A percentile compares a stretch with the other conserved stretches of the same genome.
phyloP scores from a whole-genome alignment of 352 stramenopile species.

The Globisporangium paddicum region DNA sequence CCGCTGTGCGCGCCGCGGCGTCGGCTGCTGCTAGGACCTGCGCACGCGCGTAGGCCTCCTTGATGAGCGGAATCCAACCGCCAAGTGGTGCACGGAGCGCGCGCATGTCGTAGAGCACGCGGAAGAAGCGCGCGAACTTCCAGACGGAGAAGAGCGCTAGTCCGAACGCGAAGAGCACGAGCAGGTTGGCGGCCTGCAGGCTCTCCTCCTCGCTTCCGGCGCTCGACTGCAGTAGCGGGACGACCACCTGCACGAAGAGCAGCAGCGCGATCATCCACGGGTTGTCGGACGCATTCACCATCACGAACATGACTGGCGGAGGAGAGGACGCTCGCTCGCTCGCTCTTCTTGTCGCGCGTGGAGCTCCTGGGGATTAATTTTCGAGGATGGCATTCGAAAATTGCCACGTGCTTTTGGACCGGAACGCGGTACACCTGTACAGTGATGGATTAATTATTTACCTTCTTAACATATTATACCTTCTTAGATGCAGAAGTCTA shows the following conservation, averaged over 20 bases:
- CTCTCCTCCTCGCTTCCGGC: slow-evolving; percentile 41
- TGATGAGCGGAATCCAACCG: slow-evolving; percentile 50
- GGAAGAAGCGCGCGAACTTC: slow-evolving; percentile 53
- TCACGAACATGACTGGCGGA: slow-evolving; percentile 56
- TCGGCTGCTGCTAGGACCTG: slow-evolving; percentile 25
- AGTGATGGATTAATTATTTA: background rate
- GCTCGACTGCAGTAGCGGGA: slow-evolving; percentile 71
- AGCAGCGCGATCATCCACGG: slow-evolving; percentile 76
- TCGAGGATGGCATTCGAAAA: no score
- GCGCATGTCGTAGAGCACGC: slow-evolving; percentile 39
- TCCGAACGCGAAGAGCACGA: slow-evolving; percentile 50
- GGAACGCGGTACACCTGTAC: background rate
- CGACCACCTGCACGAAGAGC: slow-evolving; percentile 72
- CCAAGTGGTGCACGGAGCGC: slow-evolving; percentile 12
- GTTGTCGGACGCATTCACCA: slow-evolving; percentile 76
- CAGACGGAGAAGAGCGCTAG: slow-evolving; percentile 50
- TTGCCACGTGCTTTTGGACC: background rate
- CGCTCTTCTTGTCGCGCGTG: background rate
- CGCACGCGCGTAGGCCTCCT: slow-evolving; percentile 40
- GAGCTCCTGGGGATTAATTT: no score
- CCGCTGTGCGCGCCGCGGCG: slow-evolving; percentile 29
- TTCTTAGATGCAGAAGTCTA: background rate
- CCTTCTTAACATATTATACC: background rate
- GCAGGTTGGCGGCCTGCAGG: slow-evolving; percentile 46
- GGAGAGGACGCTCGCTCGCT: no score